Evolutionary conservation across 2,329 filamentous ascomycete species (phyloP).

Genomic region (Rugonectria rugulosa): DNA sequence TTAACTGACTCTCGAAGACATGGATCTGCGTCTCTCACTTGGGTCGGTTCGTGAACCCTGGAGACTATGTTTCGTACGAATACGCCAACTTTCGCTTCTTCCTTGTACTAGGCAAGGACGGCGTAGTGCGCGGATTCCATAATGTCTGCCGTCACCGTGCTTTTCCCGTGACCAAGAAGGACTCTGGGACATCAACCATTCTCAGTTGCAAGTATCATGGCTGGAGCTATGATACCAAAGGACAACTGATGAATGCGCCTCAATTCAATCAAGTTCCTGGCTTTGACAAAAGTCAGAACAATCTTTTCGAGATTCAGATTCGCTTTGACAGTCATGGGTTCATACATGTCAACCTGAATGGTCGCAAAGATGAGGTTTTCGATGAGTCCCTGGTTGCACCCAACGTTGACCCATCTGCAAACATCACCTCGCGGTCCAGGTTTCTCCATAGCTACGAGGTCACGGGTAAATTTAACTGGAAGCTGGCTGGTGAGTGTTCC

Average conservation of each 20-base stretch:
- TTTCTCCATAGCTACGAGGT: constrained; percentile 4
- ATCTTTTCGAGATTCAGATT: constrained; percentile 18
- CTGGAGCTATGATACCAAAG: constrained; percentile 53
- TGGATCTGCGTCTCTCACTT: constrained; percentile 49
- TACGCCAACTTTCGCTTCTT: constrained; percentile 50
- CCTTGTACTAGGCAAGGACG: constrained; percentile 43
- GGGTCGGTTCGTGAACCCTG: constrained; percentile 43
- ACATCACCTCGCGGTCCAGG: not conserved
- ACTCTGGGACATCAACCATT: constrained; percentile 46
- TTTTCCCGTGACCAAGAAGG: constrained; percentile 49
- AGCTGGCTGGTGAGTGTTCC: constrained; percentile 9
- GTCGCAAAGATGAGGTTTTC: not conserved
- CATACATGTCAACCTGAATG: constrained; percentile 17
- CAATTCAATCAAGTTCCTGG: constrained; percentile 48
- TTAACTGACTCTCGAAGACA: constrained; percentile 36
- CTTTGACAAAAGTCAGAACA: constrained; percentile 49
- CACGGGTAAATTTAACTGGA: constrained; percentile 21
- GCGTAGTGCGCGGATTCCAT: constrained; percentile 44
- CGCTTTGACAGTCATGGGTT: constrained; percentile 11
- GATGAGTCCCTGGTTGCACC: not conserved
- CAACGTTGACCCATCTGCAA: not conserved
- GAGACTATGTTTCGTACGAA: constrained; percentile 46
- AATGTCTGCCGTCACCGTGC: constrained; percentile 55
- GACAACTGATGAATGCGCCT: constrained; percentile 52
- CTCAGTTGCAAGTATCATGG: constrained; percentile 55